A percentile compares a stretch with the other conserved stretches of the same genome.
phyloP scores from a whole-genome alignment of 305 asterid genomes.

The Plantago coronopus region DNA sequence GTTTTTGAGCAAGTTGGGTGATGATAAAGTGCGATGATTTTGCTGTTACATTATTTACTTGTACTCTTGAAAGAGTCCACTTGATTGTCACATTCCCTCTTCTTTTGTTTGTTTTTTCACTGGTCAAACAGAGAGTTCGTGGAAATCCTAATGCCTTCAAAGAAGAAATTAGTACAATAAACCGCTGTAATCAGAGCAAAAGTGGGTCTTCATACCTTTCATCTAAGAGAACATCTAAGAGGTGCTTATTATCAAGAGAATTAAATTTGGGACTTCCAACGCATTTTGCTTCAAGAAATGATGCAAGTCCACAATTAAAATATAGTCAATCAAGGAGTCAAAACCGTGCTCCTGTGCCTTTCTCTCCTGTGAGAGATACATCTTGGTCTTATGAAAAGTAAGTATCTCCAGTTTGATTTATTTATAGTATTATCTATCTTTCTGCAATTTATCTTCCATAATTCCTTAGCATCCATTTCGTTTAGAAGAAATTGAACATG shows the following conservation, averaged over 20 bases:
- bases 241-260: conserved; percentile 34
- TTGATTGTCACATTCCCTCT: conserved; percentile 17
- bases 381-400: conserved; percentile 36
- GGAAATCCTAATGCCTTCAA: conserved; percentile 30
- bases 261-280: conserved; percentile 41
- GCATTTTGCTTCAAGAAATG: conserved; percentile 33
- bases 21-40: conserved; percentile 42
- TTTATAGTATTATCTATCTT: conserved; percentile 9
- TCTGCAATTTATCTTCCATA: conserved; percentile 2
- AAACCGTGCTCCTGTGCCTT: conserved; percentile 30
- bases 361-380: conserved; percentile 30
- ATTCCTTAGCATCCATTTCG: not conserved
- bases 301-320: conserved; percentile 27
- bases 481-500: too few relatives aligned
- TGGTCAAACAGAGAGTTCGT: conserved; percentile 37
- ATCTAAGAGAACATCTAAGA: conserved; percentile 30
- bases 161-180: conserved; percentile 41
- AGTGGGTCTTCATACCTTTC: conserved; percentile 25
- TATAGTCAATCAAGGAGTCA: conserved; percentile 32
- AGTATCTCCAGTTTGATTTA: conserved; percentile 21
- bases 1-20: conserved; percentile 38
- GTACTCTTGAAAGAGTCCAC: conserved; percentile 22
- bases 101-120: too few relatives aligned
- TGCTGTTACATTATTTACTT: conserved; percentile 23
- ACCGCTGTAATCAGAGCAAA: conserved; percentile 24